Evolutionary conservation across 768 basidiomycete genomes (phyloP).

Genomic region (Termitomyces sp.): DNA sequence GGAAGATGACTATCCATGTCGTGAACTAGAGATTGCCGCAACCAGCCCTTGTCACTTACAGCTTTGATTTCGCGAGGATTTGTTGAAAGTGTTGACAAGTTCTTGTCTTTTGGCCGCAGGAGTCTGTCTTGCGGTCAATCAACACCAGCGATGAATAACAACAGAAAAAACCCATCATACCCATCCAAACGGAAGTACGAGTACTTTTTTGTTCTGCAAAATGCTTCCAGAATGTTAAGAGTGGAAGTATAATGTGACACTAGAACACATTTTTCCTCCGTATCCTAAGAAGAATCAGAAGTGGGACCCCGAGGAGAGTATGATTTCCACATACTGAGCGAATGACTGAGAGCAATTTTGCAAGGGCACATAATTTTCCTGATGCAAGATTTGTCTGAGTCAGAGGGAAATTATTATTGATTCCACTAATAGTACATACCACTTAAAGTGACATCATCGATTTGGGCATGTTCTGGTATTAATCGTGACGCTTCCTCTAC

Average conservation of each 20-base stretch:
- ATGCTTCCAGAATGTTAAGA: conserved; percentile 86
- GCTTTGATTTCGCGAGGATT: conserved; percentile 60
- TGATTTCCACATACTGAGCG: conserved; percentile 40
- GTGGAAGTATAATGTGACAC: conserved; percentile 98
- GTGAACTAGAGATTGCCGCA: not conserved
- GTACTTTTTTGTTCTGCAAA: conserved; percentile 74
- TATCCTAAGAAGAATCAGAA: conserved; percentile 40
- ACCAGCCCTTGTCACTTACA: conserved; percentile 46
- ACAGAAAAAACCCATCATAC: conserved; percentile 27
- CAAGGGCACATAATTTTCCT: conserved; percentile 76
- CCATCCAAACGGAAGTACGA: conserved; percentile 87
- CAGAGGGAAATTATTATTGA: not conserved
- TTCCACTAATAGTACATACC: conserved; percentile 49
- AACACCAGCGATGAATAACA: not conserved
- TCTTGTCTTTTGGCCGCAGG: conserved; percentile 76
- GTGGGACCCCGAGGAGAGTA: not conserved
- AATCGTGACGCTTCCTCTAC: conserved; percentile 59
- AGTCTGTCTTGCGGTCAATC: conserved; percentile 52
- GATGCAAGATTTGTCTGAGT: conserved; percentile 2
- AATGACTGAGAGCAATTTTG: conserved; percentile 58
- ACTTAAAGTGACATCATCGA: conserved; percentile 75
- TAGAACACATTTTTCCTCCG: conserved; percentile 91
- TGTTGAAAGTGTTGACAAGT: conserved; percentile 88
- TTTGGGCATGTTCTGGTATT: conserved; percentile 53
- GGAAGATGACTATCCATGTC: conserved; percentile 70